Evolutionary conservation across 2,329 filamentous ascomycete species (phyloP), one percentile per base, ranked within the genome.

Genomic region (Beauveria scarabaeidicola): DNA sequence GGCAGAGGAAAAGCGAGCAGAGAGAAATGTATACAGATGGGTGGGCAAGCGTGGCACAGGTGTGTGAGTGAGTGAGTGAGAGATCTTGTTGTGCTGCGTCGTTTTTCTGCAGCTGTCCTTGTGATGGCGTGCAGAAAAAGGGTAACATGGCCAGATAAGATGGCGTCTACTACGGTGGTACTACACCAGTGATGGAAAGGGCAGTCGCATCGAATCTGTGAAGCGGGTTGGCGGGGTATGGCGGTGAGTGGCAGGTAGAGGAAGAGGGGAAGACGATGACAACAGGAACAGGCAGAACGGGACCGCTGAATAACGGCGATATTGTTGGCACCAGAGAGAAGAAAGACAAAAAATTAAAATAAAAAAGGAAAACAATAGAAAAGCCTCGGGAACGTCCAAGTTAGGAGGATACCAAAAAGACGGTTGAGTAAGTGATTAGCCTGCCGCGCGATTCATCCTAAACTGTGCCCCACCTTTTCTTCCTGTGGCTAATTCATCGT

Each of bases 361-460:
- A 53, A 25, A 53, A 41, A 40, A 38, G 21, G 5, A n/a, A 38
- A 56, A 23, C 10, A 10, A 46, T 21, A 44, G 41, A 21, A 44
- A 21, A 21, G 19, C 41, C 19, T 44, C 41, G 41, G 41, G 17
- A 44, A 44, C 41, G 21, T 13, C 21, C 41, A 23, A 44, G 41
- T 44, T 13, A 19, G 41, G 29, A 9, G 29, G 29, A 32, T 32
- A 32, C 29, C 29, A 5, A 32, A 5, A 32, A 32, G 29, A 32
- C 29, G 29, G 29, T 32, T 32, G 29, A 32, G 29, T 32, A 32
- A 32, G 10, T 46, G 11, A 23, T 17, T 21, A 38, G 41, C 53
- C 36, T 58, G 46, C 32, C 40, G 46, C 46, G 56, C 56, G 47
- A 51, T 51, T 51, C 46, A 52, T 58, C 47, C 36, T 36, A 52